Conservation (phyloP, 164 flowering plant species). For the Hamamelis virginiana region DNA sequence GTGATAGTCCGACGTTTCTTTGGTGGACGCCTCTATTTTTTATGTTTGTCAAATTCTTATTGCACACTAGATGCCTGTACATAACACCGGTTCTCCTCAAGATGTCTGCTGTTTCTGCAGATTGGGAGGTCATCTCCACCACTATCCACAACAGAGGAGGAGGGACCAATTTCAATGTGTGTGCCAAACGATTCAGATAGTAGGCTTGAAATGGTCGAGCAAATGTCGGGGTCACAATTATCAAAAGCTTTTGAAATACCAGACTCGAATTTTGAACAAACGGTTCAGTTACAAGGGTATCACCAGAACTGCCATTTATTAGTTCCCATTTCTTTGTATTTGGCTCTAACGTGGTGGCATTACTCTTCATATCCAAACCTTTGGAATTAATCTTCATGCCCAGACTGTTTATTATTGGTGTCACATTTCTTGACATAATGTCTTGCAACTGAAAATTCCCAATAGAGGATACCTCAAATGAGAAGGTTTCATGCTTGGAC, state of each 20-base stretch:
- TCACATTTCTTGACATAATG: slow-evolving; percentile 10
- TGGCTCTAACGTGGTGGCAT: slow-evolving; percentile 16
- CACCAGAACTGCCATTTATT: slow-evolving; percentile 16
- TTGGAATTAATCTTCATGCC: slow-evolving; percentile 11
- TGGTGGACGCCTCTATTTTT: slow-evolving; percentile 49
- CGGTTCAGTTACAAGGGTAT: slow-evolving; percentile 6
- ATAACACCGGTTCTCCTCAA: slow-evolving; percentile 75
- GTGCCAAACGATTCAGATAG: slow-evolving; percentile 70
- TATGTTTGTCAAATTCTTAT: slow-evolving; percentile 50
- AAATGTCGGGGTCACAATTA: slow-evolving; percentile 73
- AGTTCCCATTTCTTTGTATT: slow-evolving; percentile 11
- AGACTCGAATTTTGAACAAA: slow-evolving; percentile 23
- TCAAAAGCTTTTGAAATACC: slow-evolving; percentile 54
- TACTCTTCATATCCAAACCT: slow-evolving; percentile 3
- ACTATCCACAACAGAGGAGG: slow-evolving; percentile 88
- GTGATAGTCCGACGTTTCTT: slow-evolving; percentile 79
- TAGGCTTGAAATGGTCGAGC: slow-evolving; percentile 73
- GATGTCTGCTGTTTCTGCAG: slow-evolving; percentile 70
- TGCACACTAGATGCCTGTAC: slow-evolving; percentile 85
- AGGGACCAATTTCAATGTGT: slow-evolving; percentile 57
- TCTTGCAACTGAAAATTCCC: slow-evolving; percentile 20
- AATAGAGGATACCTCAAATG: slow-evolving; percentile 35
- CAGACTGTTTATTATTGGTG: slow-evolving; percentile 3
- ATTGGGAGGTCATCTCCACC: slow-evolving; percentile 75
- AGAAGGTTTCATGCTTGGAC: slow-evolving; percentile 49